Evolutionary conservation across 2,329 filamentous ascomycete genomes (phyloP), one percentile per base, ranked within the genome.

Genomic region (Colletotrichum graminicola): DNA sequence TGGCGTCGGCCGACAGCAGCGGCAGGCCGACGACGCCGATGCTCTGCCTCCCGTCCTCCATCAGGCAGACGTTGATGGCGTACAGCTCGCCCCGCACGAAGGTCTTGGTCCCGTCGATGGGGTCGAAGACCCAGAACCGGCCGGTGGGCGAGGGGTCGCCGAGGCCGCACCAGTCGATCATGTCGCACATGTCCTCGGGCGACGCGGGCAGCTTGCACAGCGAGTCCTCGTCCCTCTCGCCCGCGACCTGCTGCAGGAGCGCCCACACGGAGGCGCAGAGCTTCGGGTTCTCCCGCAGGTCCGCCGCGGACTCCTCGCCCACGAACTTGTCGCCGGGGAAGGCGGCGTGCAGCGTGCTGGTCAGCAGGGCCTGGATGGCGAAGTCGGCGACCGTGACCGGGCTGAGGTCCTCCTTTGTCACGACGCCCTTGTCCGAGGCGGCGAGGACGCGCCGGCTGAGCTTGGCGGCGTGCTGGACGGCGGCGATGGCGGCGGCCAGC

Each of bases 371-470:
- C 75, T 90, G 88, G 68, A 89, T 84, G 65, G 88, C 88, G 74
- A 90, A 89, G 77, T 90, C 88, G 76, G 85, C 88, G 26, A 89
- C 81, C 0, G 88, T 90, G 57, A 90, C 88, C 2, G 87, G 87
- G 66, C 84, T 87, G 45, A 88, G 79, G 76, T 89, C 87, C 54
- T 84, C 83, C 73, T 90, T 90, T 70, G 85, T 81, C 32, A 88
- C 77, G 32, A 82, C 81, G 66, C 84, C 85, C 75, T 87, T 87
- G 78, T 88, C 84, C 39, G 82, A 79, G 3, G 81, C 77, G 0
- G 82, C 78, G 55, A 88, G 80, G 52, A 88, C 83, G 2, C 82
- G 82, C 63, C 86, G 84, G 75, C 86, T 88, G 68, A 90, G 78
- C 56, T 79, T 80, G 14, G 87, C 82, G 1, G 87, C 87, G 41